Evolutionary conservation across 2,329 filamentous ascomycete species (phyloP).

Genomic region (Alternaria hordeiaustralica): DNA sequence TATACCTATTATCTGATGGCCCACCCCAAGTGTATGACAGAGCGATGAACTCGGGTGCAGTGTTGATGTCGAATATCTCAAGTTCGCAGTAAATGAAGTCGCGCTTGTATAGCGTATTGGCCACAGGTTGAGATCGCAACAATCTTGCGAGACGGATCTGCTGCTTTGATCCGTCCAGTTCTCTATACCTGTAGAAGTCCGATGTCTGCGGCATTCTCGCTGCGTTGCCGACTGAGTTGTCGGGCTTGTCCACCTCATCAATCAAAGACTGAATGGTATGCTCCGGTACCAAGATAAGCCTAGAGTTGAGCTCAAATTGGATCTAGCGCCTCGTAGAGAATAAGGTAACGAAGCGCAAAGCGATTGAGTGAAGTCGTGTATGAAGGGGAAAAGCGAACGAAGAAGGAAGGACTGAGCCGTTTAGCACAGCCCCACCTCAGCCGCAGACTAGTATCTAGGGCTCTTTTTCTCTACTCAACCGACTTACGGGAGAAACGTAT

Average conservation of each 20-base stretch:
- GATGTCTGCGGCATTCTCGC: neutral
- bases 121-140: neutral
- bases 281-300: neutral
- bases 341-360: neutral
- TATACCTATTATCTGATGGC: neutral
- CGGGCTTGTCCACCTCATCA: neutral
- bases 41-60: neutral
- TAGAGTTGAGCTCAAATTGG: neutral
- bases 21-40: conserved; percentile 7
- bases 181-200: neutral
- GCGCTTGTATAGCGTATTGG: neutral
- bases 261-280: neutral
- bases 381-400: too few relatives aligned
- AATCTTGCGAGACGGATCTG: neutral
- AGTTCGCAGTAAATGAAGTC: neutral
- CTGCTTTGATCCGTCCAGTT: neutral
- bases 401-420: neutral
- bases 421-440: neutral
- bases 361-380: neutral
- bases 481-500: neutral
- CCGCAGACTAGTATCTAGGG: neutral
- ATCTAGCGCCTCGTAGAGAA: neutral
- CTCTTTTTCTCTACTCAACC: neutral
- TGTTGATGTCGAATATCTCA: neutral
- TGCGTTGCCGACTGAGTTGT: neutral